Evolutionary conservation across 176 grass and related monocot species (phyloP).

Genomic region (Musa schizocarpa): DNA sequence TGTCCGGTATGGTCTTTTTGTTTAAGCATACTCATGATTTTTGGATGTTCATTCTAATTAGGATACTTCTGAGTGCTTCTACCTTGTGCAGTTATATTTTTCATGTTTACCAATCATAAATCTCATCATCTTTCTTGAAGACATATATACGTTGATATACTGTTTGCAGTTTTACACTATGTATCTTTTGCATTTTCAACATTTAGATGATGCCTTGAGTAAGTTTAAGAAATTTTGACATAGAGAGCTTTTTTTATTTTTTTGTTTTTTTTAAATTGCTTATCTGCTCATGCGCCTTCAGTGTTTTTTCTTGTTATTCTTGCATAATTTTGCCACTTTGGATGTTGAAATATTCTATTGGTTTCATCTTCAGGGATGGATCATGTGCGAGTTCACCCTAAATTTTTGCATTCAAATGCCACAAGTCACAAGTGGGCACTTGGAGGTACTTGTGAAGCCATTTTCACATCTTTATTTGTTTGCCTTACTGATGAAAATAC

Average conservation of each 20-base stretch:
- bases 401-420: constrained; percentile 96
- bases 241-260: not conserved
- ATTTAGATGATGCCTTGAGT: not conserved
- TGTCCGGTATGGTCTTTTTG: not conserved
- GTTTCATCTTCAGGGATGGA: constrained; percentile 65
- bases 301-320: not conserved
- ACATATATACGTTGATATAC: not conserved
- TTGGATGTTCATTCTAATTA: not conserved
- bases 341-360: not conserved
- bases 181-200: not conserved
- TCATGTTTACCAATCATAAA: not conserved
- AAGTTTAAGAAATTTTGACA: too few species aligned
- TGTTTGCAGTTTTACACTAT: not conserved
- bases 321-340: not conserved
- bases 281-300: too few species aligned
- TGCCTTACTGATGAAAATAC: not conserved
- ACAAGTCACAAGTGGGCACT: constrained; percentile 99
- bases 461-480: not conserved
- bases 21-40: not conserved
- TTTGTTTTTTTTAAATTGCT: not conserved
- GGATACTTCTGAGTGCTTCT: not conserved
- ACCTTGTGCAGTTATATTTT: too few species aligned
- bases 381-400: constrained; percentile 89
- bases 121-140: not conserved
- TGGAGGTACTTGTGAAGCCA: constrained; percentile 43